Base-by-base conservation (phyloP, 352 stramenopile genomes). In the Thalassiosira mediterranea region DNA sequence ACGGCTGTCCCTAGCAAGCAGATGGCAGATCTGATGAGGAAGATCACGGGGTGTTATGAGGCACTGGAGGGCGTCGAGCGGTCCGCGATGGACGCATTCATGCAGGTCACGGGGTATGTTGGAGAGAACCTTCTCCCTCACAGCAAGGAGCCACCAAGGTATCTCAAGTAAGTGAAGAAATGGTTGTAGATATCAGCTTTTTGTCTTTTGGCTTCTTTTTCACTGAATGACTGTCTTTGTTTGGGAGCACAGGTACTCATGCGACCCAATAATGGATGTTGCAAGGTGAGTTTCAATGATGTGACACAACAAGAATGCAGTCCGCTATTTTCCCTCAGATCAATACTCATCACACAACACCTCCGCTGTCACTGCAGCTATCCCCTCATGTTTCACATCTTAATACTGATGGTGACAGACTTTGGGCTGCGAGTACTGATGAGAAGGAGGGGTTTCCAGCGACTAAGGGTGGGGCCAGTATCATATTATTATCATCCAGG, bases 401-500 rank as follows among this genome's bases (percentile, higher is more conserved):
- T 90, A 26, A 65, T 93, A 23, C 63, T 90, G 23, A 37, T 74
- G 0, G 57, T 59, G 0, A 90, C 83, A 21, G 85, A 91, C 62
- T 77, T 82, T 59, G 69, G 76, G n/a, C 51, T 91, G 28, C 49
- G 85, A 47, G 56, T 86, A 0, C 71, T 88, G 58, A 78, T 93
- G 63, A 81, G 64, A 28, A 76, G 70, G 21, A 74, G 75, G 51
- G 88, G 88, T 31, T 93, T 93, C 66, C 48, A 81, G 68, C 47
- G 77, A 60, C 54, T 81, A n/a, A 66, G 38, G n/a, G 70, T 90
- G 47, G 88, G 85, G 19, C 78, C 72, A 21, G 64, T 90, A n/a
- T 64, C 67, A n/a, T 91, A 91, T 64, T 92, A 92, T 63, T 88
- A 87, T 44, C 82, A 90, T 71, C 79, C 79, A 23, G 81, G 81